phyloP scores from a whole-genome alignment of 192 early-diverging fungal genomes.

The Backusella liffmaniae region DNA sequence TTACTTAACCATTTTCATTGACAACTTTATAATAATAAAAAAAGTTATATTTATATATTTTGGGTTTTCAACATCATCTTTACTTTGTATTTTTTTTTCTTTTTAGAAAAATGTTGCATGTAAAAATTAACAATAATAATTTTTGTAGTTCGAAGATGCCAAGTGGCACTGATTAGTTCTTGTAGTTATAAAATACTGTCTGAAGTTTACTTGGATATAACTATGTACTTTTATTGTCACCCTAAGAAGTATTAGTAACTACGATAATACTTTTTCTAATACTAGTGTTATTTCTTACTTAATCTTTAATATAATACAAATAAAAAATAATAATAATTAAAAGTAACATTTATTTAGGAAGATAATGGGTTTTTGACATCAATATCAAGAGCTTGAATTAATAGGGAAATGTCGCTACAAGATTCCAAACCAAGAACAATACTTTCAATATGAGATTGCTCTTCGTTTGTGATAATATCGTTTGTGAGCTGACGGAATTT shows the following conservation, averaged over 20 bases:
- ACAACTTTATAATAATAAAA: neutral
- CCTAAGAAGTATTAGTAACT: too few species aligned
- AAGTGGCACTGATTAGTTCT: too few species aligned
- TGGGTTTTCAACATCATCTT: neutral
- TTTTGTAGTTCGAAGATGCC: too few species aligned
- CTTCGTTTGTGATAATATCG: neutral
- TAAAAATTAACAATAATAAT: too few species aligned
- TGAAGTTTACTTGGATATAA: too few species aligned
- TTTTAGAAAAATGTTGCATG: too few species aligned
- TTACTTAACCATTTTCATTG: neutral
- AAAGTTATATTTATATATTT: neutral
- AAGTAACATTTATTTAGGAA: neutral
- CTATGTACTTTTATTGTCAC: too few species aligned
- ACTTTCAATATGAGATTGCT: neutral
- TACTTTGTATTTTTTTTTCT: neutral
- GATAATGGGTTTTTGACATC: neutral
- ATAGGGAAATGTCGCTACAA: neutral
- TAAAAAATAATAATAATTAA: neutral
- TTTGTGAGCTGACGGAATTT: constrained; percentile 13
- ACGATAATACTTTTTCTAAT: too few species aligned
- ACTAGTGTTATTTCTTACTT: neutral
- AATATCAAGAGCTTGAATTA: neutral
- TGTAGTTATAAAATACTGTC: too few species aligned
- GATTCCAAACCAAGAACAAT: neutral
- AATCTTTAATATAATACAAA: neutral